A percentile compares a stretch with the other conserved stretches of the same genome.
These are phyloP conservation scores for cucumber (Cucumis sativus) DNA, from an alignment of 306 rosid species.

Conservation along the genomic window Cucumber_9930_V3 NC_026657.2:5613001-5613500, in stretches of 20 bases:
- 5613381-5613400: constrained; percentile 65
- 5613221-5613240: background rate
- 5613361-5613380: constrained; percentile 82
- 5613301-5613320: constrained; percentile 13
- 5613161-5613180: background rate
- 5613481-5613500: background rate
- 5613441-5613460: constrained; percentile 36
- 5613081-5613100: background rate
- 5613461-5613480: constrained; percentile 26
- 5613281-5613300: background rate
- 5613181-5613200: background rate
- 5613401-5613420: constrained; percentile 67
- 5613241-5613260: background rate
- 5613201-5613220: background rate
- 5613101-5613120: background rate
- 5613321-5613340: constrained; percentile 20
- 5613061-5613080: constrained; percentile 4
- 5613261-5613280: constrained; percentile 5
- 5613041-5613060: background rate
- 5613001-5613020: background rate
- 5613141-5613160: background rate
- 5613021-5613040: background rate
- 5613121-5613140: background rate
- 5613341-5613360: constrained; percentile 53
- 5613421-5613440: constrained; percentile 72